Evolutionary conservation across 2,329 filamentous ascomycete species (phyloP).

Genomic region (Keithomyces neogunnii): DNA sequence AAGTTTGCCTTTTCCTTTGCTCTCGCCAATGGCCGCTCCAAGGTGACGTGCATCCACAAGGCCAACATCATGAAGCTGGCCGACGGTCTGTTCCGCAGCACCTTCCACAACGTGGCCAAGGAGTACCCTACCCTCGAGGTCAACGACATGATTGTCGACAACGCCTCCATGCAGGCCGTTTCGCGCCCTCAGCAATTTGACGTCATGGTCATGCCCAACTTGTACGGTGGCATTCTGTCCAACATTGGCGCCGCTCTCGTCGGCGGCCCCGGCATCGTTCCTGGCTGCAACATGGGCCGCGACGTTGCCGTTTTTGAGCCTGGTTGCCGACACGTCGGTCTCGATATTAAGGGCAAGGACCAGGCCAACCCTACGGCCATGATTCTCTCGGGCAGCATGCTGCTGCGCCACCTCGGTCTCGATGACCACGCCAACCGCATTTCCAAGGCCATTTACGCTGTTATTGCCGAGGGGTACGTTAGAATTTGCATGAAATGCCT

Average conservation of each 20-base stretch:
- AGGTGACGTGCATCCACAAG: slow-evolving; percentile 99
- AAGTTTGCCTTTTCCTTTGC: slow-evolving; percentile 98
- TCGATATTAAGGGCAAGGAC: slow-evolving; percentile 99
- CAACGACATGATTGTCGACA: slow-evolving; percentile 99
- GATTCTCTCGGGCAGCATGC: slow-evolving; percentile 92
- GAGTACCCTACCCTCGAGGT: slow-evolving; percentile 93
- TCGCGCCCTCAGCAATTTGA: slow-evolving; percentile 96
- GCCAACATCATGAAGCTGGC: slow-evolving; percentile 99
- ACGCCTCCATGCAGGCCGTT: slow-evolving; percentile 98
- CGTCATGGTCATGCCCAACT: slow-evolving; percentile 99
- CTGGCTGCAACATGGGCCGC: slow-evolving; percentile 98
- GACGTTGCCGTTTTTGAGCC: slow-evolving; percentile 98
- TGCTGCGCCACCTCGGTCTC: slow-evolving; percentile 91
- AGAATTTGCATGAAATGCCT: neutral
- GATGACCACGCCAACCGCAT: slow-evolving; percentile 98
- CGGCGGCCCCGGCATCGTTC: slow-evolving; percentile 92
- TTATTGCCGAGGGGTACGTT: slow-evolving; percentile 82
- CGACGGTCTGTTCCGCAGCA: slow-evolving; percentile 97
- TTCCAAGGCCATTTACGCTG: slow-evolving; percentile 70
- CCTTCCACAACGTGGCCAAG: slow-evolving; percentile 86
- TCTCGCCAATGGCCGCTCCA: slow-evolving; percentile 96
- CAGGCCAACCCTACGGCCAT: slow-evolving; percentile 97
- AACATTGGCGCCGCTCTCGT: slow-evolving; percentile 98
- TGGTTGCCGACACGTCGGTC: slow-evolving; percentile 96
- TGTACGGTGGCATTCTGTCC: slow-evolving; percentile 97